Percentiles rank a stretch among this genome's conserved stretches.
Evolutionary conservation across 257 asterid species (phyloP).

Genomic region (Solanum chilense): DNA sequence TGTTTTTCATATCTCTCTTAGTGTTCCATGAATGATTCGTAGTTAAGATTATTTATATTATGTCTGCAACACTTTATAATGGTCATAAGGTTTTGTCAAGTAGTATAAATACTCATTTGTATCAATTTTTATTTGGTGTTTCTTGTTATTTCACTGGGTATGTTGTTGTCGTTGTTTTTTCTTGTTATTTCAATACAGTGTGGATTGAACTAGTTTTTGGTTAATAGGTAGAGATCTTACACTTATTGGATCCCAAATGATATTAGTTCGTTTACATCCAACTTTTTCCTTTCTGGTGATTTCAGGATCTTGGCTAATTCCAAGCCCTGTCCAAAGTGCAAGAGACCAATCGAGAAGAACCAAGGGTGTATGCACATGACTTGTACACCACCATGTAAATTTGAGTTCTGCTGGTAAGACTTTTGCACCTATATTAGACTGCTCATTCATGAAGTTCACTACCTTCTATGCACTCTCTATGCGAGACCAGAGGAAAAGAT

Average conservation of each 20-base stretch:
- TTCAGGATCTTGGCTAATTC: constrained; percentile 96
- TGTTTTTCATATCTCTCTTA: not conserved
- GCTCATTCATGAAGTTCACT: not conserved
- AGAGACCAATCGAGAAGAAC: constrained; percentile 98
- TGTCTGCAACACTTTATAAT: not conserved
- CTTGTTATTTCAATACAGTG: not conserved
- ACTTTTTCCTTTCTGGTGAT: not conserved
- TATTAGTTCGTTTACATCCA: not conserved
- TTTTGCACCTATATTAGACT: not conserved
- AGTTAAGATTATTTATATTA: not conserved
- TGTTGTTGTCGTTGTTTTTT: not conserved
- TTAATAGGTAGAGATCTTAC: not conserved
- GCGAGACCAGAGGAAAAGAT: not conserved
- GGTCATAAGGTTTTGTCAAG: not conserved
- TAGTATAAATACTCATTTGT: not conserved
- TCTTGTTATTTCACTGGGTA: not conserved
- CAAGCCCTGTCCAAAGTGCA: constrained; percentile 99
- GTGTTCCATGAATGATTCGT: not conserved
- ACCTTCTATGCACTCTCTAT: not conserved
- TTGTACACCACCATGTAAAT: constrained; percentile 99
- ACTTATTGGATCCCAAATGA: not conserved
- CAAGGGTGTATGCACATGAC: constrained; percentile 99
- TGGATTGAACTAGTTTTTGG: not conserved
- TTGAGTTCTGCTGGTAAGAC: constrained; percentile 95
- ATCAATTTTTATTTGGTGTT: not conserved